phyloP scores from a whole-genome alignment of 352 stramenopile species.

The Phytophthora fragariaefolia region DNA sequence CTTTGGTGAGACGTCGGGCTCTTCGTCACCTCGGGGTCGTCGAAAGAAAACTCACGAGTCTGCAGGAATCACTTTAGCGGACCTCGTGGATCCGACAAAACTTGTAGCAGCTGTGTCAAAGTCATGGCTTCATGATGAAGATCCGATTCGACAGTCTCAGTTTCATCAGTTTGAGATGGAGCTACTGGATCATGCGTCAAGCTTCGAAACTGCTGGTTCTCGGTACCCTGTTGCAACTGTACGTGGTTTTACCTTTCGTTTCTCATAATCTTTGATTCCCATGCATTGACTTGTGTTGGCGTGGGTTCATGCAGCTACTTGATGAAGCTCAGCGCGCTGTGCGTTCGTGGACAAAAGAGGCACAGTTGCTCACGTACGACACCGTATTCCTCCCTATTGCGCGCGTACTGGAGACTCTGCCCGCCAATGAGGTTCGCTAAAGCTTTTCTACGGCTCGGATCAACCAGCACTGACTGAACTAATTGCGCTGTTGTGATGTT shows the following conservation, averaged over 20 bases:
- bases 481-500: constrained; percentile 9
- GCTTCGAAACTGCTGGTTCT: constrained; percentile 16
- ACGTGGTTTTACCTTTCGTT: constrained; percentile 3
- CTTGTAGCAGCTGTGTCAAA: constrained; percentile 47
- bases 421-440: constrained; percentile 50
- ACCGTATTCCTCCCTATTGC: constrained; percentile 73
- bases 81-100: constrained; percentile 49
- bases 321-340: constrained; percentile 52
- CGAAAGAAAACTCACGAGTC: constrained; percentile 42
- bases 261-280: too few relatives aligned
- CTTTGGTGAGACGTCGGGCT: constrained; percentile 27
- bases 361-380: constrained; percentile 77
- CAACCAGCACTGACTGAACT: background rate
- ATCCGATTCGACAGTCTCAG: constrained; percentile 42
- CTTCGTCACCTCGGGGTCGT: constrained; percentile 37
- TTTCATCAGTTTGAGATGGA: constrained; percentile 67
- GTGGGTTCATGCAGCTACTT: constrained; percentile 43
- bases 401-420: constrained; percentile 51
- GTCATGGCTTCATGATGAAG: constrained; percentile 62
- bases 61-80: constrained; percentile 27
- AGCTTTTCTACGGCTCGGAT: background rate
- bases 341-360: constrained; percentile 55
- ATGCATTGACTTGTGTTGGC: constrained; percentile 3
- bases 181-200: constrained; percentile 32
- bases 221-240: constrained; percentile 36